phyloP scores from a whole-genome alignment of 116 monocot species.

The Dioscorea cayenensis region DNA sequence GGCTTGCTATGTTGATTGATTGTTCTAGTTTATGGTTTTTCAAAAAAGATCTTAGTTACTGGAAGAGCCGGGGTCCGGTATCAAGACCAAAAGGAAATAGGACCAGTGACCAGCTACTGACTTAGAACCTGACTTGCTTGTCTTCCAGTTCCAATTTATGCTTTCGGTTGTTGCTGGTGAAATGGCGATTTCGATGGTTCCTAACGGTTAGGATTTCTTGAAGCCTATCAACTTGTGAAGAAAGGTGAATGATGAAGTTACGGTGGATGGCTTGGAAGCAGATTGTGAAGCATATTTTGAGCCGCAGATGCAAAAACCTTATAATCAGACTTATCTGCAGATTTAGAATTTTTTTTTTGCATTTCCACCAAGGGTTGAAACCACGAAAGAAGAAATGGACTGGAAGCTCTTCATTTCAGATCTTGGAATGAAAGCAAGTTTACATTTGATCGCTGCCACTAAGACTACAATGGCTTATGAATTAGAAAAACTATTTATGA shows the following conservation, averaged over 20 bases:
- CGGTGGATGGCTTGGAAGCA: conserved; percentile 3
- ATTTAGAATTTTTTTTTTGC: background rate
- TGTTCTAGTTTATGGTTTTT: conserved; percentile 1
- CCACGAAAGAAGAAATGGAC: too few species aligned
- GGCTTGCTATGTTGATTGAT: background rate
- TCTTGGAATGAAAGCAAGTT: too few species aligned
- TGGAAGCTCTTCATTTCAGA: too few species aligned
- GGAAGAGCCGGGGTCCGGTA: conserved; percentile 2
- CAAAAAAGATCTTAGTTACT: background rate
- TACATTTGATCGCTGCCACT: too few species aligned
- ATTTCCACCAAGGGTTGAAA: too few species aligned
- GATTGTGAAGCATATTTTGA: background rate
- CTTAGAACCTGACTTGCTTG: conserved; percentile 1
- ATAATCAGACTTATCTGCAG: background rate
- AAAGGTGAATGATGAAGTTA: too few species aligned
- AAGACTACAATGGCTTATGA: too few species aligned
- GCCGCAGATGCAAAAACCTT: background rate
- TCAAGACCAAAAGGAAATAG: conserved; percentile 1
- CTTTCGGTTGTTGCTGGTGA: background rate
- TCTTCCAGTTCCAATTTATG: background rate
- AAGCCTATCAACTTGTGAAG: too few species aligned
- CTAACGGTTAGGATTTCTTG: too few species aligned
- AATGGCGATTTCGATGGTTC: conserved; percentile 1
- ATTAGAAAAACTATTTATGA: background rate
- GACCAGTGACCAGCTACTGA: background rate